These are phyloP conservation scores for Aspergillus sp. DNA, from an alignment of 2,329 filamentous ascomycete genomes.

Conservation along the genomic window DNA sequence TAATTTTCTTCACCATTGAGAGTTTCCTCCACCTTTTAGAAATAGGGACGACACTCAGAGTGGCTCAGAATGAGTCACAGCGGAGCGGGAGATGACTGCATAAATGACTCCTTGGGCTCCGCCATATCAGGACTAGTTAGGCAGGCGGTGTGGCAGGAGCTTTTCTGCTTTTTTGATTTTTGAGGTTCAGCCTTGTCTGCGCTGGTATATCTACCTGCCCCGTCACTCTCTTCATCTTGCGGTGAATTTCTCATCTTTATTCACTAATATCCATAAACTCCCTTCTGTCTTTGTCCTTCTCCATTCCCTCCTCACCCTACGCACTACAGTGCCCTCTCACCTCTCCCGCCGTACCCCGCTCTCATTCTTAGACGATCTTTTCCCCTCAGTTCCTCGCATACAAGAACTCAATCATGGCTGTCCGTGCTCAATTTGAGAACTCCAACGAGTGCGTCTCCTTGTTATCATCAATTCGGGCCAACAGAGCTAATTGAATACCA, in stretches of 20 bases:
- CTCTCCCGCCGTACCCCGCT: conserved; percentile 9
- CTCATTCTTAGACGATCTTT: neutral
- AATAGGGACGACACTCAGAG: neutral
- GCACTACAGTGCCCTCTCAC: neutral
- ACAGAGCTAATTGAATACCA: conserved; percentile 38
- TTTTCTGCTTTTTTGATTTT: conserved; percentile 9
- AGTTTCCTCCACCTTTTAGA: neutral
- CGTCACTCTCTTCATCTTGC: neutral
- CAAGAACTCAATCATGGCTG: conserved; percentile 39
- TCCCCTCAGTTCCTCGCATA: conserved; percentile 4
- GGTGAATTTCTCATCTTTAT: conserved; percentile 1
- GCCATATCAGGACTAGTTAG: conserved; percentile 19
- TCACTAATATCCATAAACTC: neutral
- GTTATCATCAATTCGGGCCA: neutral
- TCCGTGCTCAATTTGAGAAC: conserved; percentile 52
- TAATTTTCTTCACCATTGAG: neutral
- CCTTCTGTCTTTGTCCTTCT: neutral
- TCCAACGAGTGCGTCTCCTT: conserved; percentile 45
- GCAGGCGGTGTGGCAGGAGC: conserved; percentile 7
- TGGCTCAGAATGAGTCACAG: conserved; percentile 20
- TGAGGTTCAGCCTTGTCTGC: neutral
- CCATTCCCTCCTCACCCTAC: neutral
- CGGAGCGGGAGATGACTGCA: conserved; percentile 8
- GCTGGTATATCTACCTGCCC: neutral
- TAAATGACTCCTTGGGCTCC: conserved; percentile 13